These are phyloP conservation scores for Metschnikowia gelsemii DNA, from an alignment of 805 yeast species.

Conservation along the genomic window DNA sequence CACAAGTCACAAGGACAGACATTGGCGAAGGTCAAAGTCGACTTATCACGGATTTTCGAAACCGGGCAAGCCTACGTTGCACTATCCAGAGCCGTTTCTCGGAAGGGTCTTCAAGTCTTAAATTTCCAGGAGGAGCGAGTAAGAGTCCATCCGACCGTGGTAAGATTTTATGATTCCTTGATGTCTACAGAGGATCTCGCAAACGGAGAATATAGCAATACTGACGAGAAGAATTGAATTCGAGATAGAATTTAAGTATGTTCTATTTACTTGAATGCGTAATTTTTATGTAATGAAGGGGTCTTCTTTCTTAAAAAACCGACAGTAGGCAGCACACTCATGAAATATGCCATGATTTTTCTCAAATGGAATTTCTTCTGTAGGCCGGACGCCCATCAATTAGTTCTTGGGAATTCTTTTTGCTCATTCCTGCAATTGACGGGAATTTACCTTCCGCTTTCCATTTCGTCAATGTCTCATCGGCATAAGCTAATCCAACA, in stretches of 20 bases:
- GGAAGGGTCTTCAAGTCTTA: slow-evolving; percentile 22
- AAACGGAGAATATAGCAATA: background rate
- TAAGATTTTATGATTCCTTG: slow-evolving; percentile 29
- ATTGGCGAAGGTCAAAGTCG: slow-evolving; percentile 66
- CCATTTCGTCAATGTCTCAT: slow-evolving; percentile 51
- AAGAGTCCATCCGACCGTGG: slow-evolving; percentile 17
- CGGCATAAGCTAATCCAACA: slow-evolving; percentile 78
- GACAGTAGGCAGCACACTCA: no score
- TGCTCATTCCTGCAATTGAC: slow-evolving; percentile 50
- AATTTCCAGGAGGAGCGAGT: slow-evolving; percentile 19
- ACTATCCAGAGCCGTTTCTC: slow-evolving; percentile 59
- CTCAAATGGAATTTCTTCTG: slow-evolving; percentile 21
- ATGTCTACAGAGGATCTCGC: slow-evolving; percentile 15
- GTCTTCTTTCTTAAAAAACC: no score
- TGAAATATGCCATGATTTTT: background rate
- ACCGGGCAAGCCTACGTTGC: slow-evolving; percentile 87
- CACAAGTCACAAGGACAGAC: slow-evolving; percentile 89
- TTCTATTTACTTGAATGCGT: background rate
- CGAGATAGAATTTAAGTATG: background rate
- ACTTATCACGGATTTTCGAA: slow-evolving; percentile 64
- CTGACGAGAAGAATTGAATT: background rate
- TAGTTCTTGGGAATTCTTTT: slow-evolving; percentile 9
- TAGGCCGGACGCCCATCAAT: slow-evolving; percentile 9
- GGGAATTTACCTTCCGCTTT: slow-evolving; percentile 57
- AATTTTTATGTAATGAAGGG: no score